Conservation (phyloP, 2,329 filamentous ascomycete species). For the Hirsutella minnesotensis region DNA sequence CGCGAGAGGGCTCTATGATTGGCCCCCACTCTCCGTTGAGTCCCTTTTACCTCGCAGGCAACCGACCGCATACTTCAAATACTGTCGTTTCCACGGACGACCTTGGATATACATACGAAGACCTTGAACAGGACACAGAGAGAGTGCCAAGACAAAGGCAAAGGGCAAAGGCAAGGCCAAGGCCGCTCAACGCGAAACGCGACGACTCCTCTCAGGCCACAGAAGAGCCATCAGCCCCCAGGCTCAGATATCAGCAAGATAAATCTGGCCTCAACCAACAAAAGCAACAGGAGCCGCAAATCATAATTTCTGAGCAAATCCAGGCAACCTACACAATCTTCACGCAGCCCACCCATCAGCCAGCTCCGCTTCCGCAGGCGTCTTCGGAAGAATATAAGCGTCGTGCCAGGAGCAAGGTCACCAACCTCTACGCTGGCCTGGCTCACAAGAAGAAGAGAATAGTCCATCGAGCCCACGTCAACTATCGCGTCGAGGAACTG, state of each 20-base stretch:
- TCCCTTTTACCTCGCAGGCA: background rate
- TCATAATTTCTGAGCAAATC: too few relatives aligned
- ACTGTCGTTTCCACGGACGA: background rate
- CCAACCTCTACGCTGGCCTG: background rate
- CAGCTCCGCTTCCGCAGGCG: too few relatives aligned
- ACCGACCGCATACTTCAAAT: background rate
- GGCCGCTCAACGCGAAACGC: background rate
- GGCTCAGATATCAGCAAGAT: too few relatives aligned
- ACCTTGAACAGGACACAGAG: background rate
- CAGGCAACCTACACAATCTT: too few relatives aligned
- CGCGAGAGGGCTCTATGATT: background rate
- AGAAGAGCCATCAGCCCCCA: background rate
- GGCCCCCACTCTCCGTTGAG: background rate
- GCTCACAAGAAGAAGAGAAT: background rate
- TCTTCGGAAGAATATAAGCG: background rate
- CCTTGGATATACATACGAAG: background rate
- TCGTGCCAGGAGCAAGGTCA: background rate
- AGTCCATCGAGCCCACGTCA: background rate
- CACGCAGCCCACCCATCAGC: too few relatives aligned
- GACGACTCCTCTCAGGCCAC: too few relatives aligned
- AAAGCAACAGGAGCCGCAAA: too few relatives aligned
- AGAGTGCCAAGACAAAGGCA: too few relatives aligned
- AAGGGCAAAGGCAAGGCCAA: too few relatives aligned
- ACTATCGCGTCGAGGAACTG: background rate
- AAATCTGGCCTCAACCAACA: too few relatives aligned